Evolutionary conservation across 192 early-diverging fungal species (phyloP), one percentile per base, ranked within the genome.

Genomic region (Nowakowskiella sp.): DNA sequence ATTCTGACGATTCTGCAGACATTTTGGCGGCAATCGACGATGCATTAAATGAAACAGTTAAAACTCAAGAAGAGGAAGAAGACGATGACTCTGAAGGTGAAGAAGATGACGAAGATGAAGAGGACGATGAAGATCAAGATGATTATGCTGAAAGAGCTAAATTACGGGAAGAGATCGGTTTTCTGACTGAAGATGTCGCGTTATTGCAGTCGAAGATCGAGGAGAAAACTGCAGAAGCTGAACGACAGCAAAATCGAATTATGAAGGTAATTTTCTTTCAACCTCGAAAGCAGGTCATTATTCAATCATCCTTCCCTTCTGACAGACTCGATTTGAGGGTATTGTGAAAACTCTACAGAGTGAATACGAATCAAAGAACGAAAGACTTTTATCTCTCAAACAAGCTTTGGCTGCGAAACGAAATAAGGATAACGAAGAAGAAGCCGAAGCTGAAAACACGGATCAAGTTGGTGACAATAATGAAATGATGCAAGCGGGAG

Each of bases 241-340:
- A 67, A 0, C 66, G 73, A 16, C 81, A 85, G 13, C 70, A 76
- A 2, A 88, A 89, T 64, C 75, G 78, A 4, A 84, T 89, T 55
- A 64, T 89, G 47, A 80, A 73, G 78, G 86, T 87, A 72, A 54
- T 16, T 27, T 22, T 9, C 25, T 48, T 39, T 13, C 19, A 39
- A 39, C 19, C 19, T 39, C 19, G 13, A 13, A 49, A 33, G 42
- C 13, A 57, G 30, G 3, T 9, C 22, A 4, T 42, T 19, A 26
- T 22, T 31, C 16, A 24, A 4, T 34, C n/a, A 46, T 28, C 3
- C 24, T 33, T 1, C 13, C 28, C 19, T 36, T 22, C 28, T 4
- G 1, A 22, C 54, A 82, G 85, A 73, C 68, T 58, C 84, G 87
- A 4, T 87, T 89, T 43, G 78, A 84, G 49, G 73, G 71, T 6